Percentiles rank a stretch among this genome's conserved stretches.
Conservation (phyloP, 148 eudicot species). For the Silene latifolia region DNA sequence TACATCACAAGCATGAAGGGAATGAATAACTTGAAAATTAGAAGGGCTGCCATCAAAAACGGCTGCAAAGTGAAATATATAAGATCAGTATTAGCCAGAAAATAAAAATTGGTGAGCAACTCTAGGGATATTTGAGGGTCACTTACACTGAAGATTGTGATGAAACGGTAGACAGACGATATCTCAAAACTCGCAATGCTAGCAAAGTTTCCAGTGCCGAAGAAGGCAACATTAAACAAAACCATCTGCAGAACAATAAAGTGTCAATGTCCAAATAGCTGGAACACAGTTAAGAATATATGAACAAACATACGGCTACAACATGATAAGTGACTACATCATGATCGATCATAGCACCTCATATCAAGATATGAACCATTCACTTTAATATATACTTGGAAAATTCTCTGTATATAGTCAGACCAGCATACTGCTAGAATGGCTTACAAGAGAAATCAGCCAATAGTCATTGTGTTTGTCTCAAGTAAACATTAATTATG, state of each 20-base stretch:
- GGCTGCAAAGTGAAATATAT: constrained; percentile 60
- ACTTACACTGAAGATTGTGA: constrained; percentile 92
- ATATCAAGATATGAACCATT: not conserved
- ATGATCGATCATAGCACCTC: not conserved
- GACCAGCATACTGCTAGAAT: too few species aligned
- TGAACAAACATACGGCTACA: not conserved
- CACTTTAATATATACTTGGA: too few species aligned
- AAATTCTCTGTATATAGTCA: too few species aligned
- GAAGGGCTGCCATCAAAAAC: constrained; percentile 92
- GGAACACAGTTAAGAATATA: not conserved
- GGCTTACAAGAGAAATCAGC: too few species aligned
- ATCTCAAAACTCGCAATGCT: constrained; percentile 99
- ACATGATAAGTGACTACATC: too few species aligned
- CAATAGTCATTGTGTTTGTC: too few species aligned
- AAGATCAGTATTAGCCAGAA: constrained; percentile 21
- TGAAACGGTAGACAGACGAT: constrained; percentile 95
- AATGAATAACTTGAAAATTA: constrained; percentile 80
- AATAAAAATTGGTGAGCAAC: constrained; percentile 1
- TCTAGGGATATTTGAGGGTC: not conserved
- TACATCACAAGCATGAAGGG: constrained; percentile 98
- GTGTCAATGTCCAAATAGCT: not conserved
- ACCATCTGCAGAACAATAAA: constrained; percentile 54
- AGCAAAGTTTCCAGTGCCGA: constrained; percentile 96
- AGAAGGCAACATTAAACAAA: constrained; percentile 87
- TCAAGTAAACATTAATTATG: too few species aligned